phyloP scores from a whole-genome alignment of 2,329 filamentous ascomycete genomes.

The Pezicula neosporulosa region DNA sequence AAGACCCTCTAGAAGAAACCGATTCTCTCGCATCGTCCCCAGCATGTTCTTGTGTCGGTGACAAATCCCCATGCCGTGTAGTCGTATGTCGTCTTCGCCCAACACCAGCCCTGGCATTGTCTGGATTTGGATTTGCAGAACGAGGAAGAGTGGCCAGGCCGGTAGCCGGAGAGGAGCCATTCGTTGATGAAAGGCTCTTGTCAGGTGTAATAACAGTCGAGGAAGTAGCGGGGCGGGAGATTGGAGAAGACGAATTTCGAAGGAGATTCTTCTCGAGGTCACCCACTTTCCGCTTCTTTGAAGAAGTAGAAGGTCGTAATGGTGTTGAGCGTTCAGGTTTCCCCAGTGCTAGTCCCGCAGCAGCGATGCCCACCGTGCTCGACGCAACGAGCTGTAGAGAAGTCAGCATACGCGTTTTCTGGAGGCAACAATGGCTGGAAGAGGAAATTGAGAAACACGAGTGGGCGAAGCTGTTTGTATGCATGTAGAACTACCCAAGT shows the following conservation, averaged over 20 bases:
- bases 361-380: conserved; percentile 31
- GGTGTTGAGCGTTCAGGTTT: conserved; percentile 23
- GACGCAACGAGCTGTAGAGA: conserved; percentile 29
- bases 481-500: conserved; percentile 3
- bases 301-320: conserved; percentile 25
- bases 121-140: conserved; percentile 15
- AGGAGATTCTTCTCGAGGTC: conserved; percentile 14
- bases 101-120: conserved; percentile 16
- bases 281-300: conserved; percentile 25
- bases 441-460: not conserved
- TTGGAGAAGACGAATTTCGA: conserved; percentile 16
- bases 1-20: conserved; percentile 60
- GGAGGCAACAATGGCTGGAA: not conserved
- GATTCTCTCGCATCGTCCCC: conserved; percentile 43
- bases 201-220: conserved; percentile 24
- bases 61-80: conserved; percentile 18
- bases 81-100: conserved; percentile 18
- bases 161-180: conserved; percentile 12
- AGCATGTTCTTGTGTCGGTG: conserved; percentile 10
- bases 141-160: conserved; percentile 10
- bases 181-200: conserved; percentile 8
- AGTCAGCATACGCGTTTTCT: conserved; percentile 8
- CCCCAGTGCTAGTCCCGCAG: conserved; percentile 27
- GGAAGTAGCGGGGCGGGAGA: conserved; percentile 25
- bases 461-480: not conserved